Evolutionary conservation across 2,329 filamentous ascomycete species (phyloP), one percentile per base, ranked within the genome.

Genomic region (Stagonosporopsis tanaceti): DNA sequence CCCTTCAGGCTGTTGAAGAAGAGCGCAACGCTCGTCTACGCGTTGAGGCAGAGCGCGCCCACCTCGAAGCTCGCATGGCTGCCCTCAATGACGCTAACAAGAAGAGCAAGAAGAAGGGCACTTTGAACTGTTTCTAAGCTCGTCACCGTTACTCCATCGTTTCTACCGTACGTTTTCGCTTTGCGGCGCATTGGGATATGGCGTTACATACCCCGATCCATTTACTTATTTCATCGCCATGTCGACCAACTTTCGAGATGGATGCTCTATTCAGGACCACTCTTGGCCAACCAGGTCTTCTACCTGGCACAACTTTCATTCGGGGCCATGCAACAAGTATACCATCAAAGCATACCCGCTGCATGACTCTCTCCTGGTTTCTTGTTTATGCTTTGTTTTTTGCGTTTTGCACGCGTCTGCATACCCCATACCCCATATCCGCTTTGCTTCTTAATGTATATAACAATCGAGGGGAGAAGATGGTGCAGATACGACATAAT

Each of bases 61-160:
- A 96, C 71, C 85, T 99, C 25, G 94, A 99, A 79, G 92, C 96
- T 81, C 87, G 94, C 54, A 99, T 83, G 81, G 74, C 74, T 44
- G 78, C 79, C 53, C 76, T 99, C 88, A 93, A 94, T 71, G 89
- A 91, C 57, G 89, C 95, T 76, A 93, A 89, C 79, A 89, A 91
- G 81, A 95, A 96, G 61, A 97, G 94, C 85, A 93, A 96, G 79
- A 93, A 96, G 79, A 97, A 96, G 85, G 88, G 90, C 71, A 93
- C 90, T 66, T 85, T 99, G 78, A 98, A 97, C 82, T 99, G 95
- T 85, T 99, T 99, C 83, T 97, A 92, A 64, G 35, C 47, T 47
- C 47, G 40, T 41, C 39, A 50, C 25, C 12, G 38, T 25, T 27
- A 47, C 53, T 24, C 27, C 44, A 46, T 22, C 51, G 38, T 62